phyloP scores from a whole-genome alignment of 306 rosid species.

The Cicer yamashitae region DNA sequence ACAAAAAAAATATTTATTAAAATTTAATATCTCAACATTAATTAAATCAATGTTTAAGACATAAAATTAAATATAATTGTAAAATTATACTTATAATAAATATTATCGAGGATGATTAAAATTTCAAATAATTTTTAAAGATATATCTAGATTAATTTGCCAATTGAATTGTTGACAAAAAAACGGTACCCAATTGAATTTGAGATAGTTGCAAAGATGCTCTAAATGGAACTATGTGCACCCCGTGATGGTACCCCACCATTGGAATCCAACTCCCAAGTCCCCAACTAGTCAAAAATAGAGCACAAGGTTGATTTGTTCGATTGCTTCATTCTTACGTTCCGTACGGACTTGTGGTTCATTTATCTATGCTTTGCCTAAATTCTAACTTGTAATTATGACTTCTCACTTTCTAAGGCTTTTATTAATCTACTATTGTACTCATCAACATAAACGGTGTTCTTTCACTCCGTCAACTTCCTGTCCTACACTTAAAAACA shows the following conservation, averaged over 20 bases:
- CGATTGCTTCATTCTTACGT: conserved; percentile 16
- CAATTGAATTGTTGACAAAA: too few relatives aligned
- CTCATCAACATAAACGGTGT: neutral
- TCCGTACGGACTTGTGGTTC: conserved; percentile 34
- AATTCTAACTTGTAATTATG: conserved; percentile 26
- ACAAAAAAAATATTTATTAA: too few relatives aligned
- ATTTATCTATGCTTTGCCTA: conserved; percentile 1
- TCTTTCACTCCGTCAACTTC: neutral
- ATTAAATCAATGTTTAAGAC: too few relatives aligned
- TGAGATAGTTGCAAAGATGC: too few relatives aligned
- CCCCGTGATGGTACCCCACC: neutral
- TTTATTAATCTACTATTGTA: neutral
- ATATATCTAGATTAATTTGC: too few relatives aligned
- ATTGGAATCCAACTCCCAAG: neutral
- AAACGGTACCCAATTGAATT: too few relatives aligned
- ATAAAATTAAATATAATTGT: too few relatives aligned
- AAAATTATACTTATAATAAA: too few relatives aligned
- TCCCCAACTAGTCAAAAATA: neutral
- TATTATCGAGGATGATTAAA: too few relatives aligned
- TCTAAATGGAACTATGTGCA: too few relatives aligned
- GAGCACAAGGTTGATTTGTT: neutral
- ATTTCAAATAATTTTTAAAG: too few relatives aligned
- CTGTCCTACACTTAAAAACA: neutral
- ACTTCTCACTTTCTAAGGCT: neutral
- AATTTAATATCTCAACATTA: too few relatives aligned